These are phyloP conservation scores for Eucalyptus lansdowneana DNA, from an alignment of 345 rosid genomes.

Conservation along the genomic window DNA sequence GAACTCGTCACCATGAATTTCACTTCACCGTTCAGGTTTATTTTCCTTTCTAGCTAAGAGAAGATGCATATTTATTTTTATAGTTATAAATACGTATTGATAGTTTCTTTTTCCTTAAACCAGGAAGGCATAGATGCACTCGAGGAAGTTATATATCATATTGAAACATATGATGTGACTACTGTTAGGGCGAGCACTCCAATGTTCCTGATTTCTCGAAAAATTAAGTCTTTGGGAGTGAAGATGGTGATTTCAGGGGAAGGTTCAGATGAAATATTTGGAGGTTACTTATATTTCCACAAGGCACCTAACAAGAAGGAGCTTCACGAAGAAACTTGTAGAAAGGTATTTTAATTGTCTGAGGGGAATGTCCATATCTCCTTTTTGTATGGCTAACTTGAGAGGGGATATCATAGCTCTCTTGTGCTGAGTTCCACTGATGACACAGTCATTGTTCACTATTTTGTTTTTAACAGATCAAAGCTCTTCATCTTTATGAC, in stretches of 20 bases:
- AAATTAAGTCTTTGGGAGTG: slow-evolving; percentile 89
- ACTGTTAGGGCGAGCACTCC: slow-evolving; percentile 96
- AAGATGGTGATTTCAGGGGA: slow-evolving; percentile 99
- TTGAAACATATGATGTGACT: slow-evolving; percentile 94
- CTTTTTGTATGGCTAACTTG: background rate
- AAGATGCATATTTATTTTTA: background rate
- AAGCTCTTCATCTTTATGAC: slow-evolving; percentile 90
- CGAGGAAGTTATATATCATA: slow-evolving; percentile 90
- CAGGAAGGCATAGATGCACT: slow-evolving; percentile 95
- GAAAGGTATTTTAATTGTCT: slow-evolving; percentile 34
- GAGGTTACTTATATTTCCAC: slow-evolving; percentile 94
- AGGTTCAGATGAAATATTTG: slow-evolving; percentile 91
- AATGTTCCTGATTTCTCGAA: slow-evolving; percentile 86
- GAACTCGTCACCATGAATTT: slow-evolving; percentile 93
- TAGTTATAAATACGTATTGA: background rate
- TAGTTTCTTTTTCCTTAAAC: background rate
- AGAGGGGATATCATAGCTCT: background rate
- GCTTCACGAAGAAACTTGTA: slow-evolving; percentile 84
- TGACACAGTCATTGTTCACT: background rate
- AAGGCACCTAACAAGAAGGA: slow-evolving; percentile 94
- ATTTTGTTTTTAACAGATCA: slow-evolving; percentile 40
- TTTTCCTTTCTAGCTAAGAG: background rate
- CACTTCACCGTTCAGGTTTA: slow-evolving; percentile 81
- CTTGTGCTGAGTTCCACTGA: background rate
- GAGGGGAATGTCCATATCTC: background rate